A percentile compares a stretch with the other conserved stretches of the same genome.
phyloP scores from a whole-genome alignment of 768 basidiomycete species.

The Steccherinum ochraceum region DNA sequence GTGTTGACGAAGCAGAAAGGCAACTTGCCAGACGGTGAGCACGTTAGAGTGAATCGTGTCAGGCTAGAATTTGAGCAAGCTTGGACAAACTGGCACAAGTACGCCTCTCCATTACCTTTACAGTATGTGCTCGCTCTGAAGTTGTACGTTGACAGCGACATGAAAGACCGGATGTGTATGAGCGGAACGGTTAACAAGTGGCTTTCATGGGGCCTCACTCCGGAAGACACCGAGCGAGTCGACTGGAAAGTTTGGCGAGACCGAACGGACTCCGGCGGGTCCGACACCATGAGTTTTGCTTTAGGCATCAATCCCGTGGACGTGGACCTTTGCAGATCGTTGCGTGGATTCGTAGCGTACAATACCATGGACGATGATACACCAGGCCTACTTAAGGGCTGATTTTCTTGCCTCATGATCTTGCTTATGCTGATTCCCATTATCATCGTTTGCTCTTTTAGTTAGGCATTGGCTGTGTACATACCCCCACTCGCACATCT shows the following conservation, averaged over 20 bases:
- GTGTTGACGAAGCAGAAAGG: too few relatives aligned
- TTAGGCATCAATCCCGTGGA: conserved; percentile 11
- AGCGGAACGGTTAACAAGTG: conserved; percentile 40
- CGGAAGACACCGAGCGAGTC: conserved; percentile 7
- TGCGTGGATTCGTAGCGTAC: conserved; percentile 52
- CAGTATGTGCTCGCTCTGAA: conserved; percentile 7
- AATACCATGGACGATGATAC: conserved; percentile 27
- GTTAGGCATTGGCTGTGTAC: too few relatives aligned
- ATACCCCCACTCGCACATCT: not conserved
- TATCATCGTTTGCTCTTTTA: too few relatives aligned
- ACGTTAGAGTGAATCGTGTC: conserved; percentile 14
- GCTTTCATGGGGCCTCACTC: conserved; percentile 46
- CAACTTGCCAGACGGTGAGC: conserved; percentile 19
- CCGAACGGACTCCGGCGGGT: conserved; percentile 8
- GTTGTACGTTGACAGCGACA: conserved; percentile 43
- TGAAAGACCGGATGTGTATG: conserved; percentile 66
- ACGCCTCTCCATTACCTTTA: conserved; percentile 20
- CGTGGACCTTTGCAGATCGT: conserved; percentile 19
- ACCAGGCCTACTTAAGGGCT: too few relatives aligned
- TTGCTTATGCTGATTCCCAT: too few relatives aligned
- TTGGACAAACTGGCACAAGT: conserved; percentile 72
- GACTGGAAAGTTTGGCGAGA: conserved; percentile 16
- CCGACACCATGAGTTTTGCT: not conserved
- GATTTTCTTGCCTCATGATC: too few relatives aligned
- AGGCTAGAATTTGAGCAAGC: conserved; percentile 59